Base-by-base conservation (phyloP, 2,329 filamentous ascomycete genomes). In the Trichophyton rubrum region DNA sequence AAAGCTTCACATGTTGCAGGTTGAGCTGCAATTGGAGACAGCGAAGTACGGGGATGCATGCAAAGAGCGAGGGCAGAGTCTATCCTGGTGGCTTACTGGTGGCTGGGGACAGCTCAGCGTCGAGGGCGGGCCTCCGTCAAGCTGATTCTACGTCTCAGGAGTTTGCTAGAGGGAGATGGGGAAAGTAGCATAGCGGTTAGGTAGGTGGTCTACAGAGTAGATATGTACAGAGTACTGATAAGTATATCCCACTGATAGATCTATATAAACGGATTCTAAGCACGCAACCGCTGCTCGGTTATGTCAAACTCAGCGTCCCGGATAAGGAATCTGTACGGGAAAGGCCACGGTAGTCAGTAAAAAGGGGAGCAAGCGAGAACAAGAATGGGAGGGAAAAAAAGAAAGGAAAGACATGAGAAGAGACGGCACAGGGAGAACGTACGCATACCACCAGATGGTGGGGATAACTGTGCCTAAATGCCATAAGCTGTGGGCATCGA, bases 401-500 rank as follows among this genome's bases (percentile, higher is more conserved):
- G 2, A 5, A 17, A 3, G 9, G 49, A 62, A 49, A 38, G 9
- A 38, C 1, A 38, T 0, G 22, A 33, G 30, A 9, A 33, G 30
- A 33, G 9, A 38, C 11, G 11, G 11, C 33, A 30, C 20, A 13
- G 30, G 9, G 38, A 41, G 7, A 57, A 85, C 90, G 80, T 78
- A 97, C 91, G 88, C 90, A 74, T 99, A 99, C 89, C 89, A 96
- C 78, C 95, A 82, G 57, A 93, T 78, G 0, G 89, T 89, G 8
- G 93, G 93, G 35, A 82, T 82, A 58, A 99, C 92, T 0, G 93
- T 99, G 61, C 91, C 90, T 63, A 96, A 72, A 80, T 99, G 93
- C 93, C 93, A 99, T 64, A 99, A 74, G 69, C 89, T 91, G 76
- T 99, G 93, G 3, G 93, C 93, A 79, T 99, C 93, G 58, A 99